Evolutionary conservation across 306 rosid species (phyloP).

Genomic region (Castanopsis chinensis): DNA sequence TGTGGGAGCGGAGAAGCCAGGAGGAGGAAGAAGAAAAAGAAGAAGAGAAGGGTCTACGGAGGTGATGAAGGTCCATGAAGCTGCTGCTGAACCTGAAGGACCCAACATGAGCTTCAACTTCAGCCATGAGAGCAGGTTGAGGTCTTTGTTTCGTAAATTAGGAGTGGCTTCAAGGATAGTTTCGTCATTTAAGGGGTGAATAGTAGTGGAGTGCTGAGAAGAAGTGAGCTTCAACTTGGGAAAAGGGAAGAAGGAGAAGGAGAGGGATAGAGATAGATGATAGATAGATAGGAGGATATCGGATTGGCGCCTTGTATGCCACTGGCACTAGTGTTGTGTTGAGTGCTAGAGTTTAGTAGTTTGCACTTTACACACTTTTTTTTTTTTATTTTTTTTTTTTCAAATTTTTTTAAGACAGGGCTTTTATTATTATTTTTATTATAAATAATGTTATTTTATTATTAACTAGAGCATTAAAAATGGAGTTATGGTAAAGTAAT

Average conservation of each 20-base stretch:
- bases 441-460: no score
- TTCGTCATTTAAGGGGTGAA: conserved; percentile 23
- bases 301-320: conserved; percentile 32
- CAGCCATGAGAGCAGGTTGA: neutral
- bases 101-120: conserved; percentile 40
- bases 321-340: no score
- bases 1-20: conserved; percentile 35
- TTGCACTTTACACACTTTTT: no score
- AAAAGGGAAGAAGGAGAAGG: neutral
- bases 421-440: no score
- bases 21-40: conserved; percentile 10
- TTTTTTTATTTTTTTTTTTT: no score
- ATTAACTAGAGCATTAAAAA: no score
- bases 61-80: conserved; percentile 20
- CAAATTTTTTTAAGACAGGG: no score
- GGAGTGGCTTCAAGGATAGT: conserved; percentile 9
- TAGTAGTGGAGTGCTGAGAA: neutral
- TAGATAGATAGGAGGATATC: neutral
- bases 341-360: no score
- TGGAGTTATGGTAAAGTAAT: no score
- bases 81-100: neutral
- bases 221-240: conserved; percentile 2
- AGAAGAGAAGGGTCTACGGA: conserved; percentile 15
- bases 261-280: conserved; percentile 3
- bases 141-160: conserved; percentile 9